Evolutionary conservation across 2,329 filamentous ascomycete genomes (phyloP).

Genomic region (Fusarium circinatum): DNA sequence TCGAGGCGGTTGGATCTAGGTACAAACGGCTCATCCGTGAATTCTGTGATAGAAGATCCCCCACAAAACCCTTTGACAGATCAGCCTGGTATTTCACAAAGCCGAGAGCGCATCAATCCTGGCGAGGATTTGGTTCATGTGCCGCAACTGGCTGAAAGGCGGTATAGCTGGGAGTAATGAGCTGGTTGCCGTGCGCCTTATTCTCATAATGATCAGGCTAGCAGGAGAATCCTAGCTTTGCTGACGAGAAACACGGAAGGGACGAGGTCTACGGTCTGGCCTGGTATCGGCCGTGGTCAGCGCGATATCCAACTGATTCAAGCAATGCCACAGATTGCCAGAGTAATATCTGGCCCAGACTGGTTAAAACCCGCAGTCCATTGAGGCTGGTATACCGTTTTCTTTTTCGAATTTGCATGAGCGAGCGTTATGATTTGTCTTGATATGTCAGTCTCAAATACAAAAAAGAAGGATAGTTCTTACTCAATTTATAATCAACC

Average conservation of each 20-base stretch:
- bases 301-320: not conserved
- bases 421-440: conserved; percentile 24
- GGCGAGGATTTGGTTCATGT: conserved; percentile 61
- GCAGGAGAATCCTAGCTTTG: not conserved
- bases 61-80: not conserved
- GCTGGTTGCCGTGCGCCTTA: not conserved
- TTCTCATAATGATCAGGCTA: not conserved
- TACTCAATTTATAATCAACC: not conserved
- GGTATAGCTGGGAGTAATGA: conserved; percentile 64
- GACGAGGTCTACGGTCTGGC: too few relatives aligned
- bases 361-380: not conserved
- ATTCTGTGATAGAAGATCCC: not conserved
- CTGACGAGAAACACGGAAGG: not conserved
- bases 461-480: not conserved
- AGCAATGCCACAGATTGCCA: not conserved
- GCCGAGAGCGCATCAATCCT: conserved; percentile 56
- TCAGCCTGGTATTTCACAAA: conserved; percentile 38
- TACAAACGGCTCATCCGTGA: not conserved
- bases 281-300: not conserved
- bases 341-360: not conserved
- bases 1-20: conserved; percentile 39
- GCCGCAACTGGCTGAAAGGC: conserved; percentile 59
- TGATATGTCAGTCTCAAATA: not conserved
- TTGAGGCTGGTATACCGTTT: not conserved
- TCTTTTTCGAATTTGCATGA: conserved; percentile 10